phyloP scores from a whole-genome alignment of 2,329 filamentous ascomycete genomes.

The Acrocalymma vagum region DNA sequence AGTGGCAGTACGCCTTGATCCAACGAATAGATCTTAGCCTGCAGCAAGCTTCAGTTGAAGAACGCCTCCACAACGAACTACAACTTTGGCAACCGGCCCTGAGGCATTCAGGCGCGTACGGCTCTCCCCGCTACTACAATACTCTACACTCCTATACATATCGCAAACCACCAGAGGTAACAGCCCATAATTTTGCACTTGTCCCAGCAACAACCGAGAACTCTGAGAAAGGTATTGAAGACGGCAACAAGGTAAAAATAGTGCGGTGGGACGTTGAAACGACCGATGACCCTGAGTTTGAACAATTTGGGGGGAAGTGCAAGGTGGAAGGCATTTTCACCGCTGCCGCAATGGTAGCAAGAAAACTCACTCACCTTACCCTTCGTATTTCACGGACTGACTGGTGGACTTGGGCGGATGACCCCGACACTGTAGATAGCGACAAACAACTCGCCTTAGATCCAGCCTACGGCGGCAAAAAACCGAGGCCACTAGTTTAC shows the following conservation, averaged over 20 bases:
- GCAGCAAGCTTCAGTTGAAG: constrained; percentile 7
- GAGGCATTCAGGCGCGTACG: constrained; percentile 5
- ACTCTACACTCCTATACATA: not conserved
- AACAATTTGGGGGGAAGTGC: no score
- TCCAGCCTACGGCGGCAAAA: constrained; percentile 21
- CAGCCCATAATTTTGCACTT: constrained; percentile 8
- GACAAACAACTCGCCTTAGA: constrained; percentile 26
- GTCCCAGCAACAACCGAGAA: constrained; percentile 1
- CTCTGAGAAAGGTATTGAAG: not conserved
- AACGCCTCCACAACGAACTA: not conserved
- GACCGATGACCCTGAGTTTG: not conserved
- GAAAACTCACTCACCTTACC: constrained; percentile 23
- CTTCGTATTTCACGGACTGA: constrained; percentile 17
- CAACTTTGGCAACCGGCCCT: constrained; percentile 2
- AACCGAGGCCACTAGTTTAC: constrained; percentile 8
- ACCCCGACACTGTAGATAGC: not conserved
- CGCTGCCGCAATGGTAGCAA: constrained; percentile 11
- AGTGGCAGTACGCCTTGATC: constrained; percentile 14
- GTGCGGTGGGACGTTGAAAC: not conserved
- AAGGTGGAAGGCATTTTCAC: constrained; percentile 7
- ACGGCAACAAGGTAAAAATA: constrained; percentile 8
- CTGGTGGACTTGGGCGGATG: constrained; percentile 28
- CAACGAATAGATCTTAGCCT: constrained; percentile 6
- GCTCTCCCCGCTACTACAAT: constrained; percentile 2
- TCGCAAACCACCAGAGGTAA: constrained; percentile 1